A percentile compares a stretch with the other conserved stretches of the same genome.
These are phyloP conservation scores for Ophiocordyceps camponoti-leonardi DNA, from an alignment of 2,329 filamentous ascomycete species.

Conservation along the genomic window DNA sequence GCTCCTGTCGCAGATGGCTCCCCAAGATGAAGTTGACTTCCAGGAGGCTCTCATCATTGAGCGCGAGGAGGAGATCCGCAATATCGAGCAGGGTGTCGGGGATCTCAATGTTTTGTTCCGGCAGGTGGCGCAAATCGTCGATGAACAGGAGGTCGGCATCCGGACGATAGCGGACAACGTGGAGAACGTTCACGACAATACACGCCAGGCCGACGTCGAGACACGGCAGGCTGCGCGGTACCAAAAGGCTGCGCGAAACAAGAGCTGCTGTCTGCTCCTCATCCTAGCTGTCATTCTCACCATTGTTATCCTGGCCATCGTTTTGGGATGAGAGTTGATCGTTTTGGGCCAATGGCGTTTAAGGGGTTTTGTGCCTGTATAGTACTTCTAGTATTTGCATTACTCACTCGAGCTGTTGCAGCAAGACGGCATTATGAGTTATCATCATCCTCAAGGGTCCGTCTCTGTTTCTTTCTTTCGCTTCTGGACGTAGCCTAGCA, in stretches of 20 bases:
- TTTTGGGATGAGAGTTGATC: conserved; percentile 42
- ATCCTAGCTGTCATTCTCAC: conserved; percentile 79
- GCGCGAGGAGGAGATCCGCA: conserved; percentile 89
- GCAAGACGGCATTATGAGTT: too few species aligned
- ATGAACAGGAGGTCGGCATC: conserved; percentile 76
- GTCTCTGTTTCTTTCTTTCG: neutral
- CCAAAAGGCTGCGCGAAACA: conserved; percentile 89
- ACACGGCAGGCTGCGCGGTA: conserved; percentile 73
- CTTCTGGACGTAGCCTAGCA: conserved; percentile 4
- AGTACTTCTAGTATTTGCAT: conserved; percentile 4
- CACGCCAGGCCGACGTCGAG: conserved; percentile 71
- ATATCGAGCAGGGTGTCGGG: conserved; percentile 90
- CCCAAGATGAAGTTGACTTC: conserved; percentile 93
- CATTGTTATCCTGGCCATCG: conserved; percentile 75
- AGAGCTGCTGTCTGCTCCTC: conserved; percentile 80
- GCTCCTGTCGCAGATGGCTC: conserved; percentile 63
- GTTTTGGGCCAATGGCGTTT: conserved; percentile 3
- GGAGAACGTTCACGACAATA: conserved; percentile 64
- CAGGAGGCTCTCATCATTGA: conserved; percentile 92
- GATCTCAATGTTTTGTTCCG: conserved; percentile 94
- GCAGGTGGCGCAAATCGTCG: conserved; percentile 94
- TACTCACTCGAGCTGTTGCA: too few species aligned
- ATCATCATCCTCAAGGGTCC: neutral
- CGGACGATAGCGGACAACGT: conserved; percentile 83
- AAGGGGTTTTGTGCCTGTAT: conserved; percentile 2